Percentiles rank a stretch among this genome's conserved stretches.
Conservation (phyloP, 2,329 filamentous ascomycete species). For the Hymenoscyphus fraxineus region DNA sequence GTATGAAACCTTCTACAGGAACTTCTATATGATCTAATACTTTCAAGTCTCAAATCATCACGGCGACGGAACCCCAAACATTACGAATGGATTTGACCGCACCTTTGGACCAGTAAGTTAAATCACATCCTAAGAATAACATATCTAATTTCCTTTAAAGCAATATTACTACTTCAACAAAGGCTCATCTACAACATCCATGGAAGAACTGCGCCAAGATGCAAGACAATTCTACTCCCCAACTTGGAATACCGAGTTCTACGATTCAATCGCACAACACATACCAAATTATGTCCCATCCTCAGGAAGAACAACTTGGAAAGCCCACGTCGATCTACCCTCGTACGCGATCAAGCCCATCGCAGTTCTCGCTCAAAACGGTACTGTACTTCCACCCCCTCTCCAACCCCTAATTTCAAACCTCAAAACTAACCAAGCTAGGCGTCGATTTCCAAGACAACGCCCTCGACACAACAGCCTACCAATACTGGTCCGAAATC, state of each 20-base stretch:
- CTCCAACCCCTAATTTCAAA: background rate
- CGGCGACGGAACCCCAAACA: conserved; percentile 59
- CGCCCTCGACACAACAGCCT: conserved; percentile 48
- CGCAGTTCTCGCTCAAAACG: conserved; percentile 50
- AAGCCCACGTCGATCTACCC: conserved; percentile 50
- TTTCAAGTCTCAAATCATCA: conserved; percentile 55
- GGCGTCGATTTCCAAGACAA: conserved; percentile 58
- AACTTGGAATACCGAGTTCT: conserved; percentile 56
- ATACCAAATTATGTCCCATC: conserved; percentile 57
- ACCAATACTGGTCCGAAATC: conserved; percentile 61
- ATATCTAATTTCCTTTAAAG: conserved; percentile 15
- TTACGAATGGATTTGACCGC: conserved; percentile 60
- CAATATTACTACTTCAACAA: conserved; percentile 62
- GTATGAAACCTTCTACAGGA: conserved; percentile 18
- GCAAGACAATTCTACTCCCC: conserved; percentile 49
- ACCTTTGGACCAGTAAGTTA: conserved; percentile 53
- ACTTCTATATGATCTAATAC: background rate
- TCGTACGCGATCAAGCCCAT: conserved; percentile 48
- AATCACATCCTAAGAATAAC: background rate
- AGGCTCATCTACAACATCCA: conserved; percentile 43
- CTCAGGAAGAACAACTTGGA: conserved; percentile 47
- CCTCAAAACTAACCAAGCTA: background rate
- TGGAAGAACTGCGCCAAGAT: conserved; percentile 50
- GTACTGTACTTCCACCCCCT: background rate
- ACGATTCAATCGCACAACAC: conserved; percentile 57